A percentile compares a stretch with the other conserved stretches of the same genome.
Evolutionary conservation across 306 rosid species (phyloP).

Genomic region (Lupinus albus): DNA sequence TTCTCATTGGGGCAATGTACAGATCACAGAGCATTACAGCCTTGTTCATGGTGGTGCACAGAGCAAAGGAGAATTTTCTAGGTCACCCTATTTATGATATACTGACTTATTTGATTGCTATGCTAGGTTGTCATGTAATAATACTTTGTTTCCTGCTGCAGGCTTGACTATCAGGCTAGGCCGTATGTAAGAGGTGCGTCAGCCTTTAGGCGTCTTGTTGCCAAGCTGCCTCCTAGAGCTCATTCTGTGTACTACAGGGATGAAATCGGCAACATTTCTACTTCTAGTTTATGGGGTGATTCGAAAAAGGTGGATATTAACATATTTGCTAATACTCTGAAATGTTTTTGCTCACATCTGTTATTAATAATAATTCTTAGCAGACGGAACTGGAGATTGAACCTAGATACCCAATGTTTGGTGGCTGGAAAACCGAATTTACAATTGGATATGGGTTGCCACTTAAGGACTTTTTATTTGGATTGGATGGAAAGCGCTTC

Average conservation of each 20-base stretch:
- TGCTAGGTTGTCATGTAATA: conserved; percentile 34
- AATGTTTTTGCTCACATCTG: conserved; percentile 32
- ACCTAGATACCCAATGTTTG: conserved; percentile 94
- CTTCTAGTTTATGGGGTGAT: conserved; percentile 94
- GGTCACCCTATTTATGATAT: conserved; percentile 52
- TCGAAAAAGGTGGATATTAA: conserved; percentile 63
- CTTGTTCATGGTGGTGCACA: conserved; percentile 87
- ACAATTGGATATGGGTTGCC: conserved; percentile 95
- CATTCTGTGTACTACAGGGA: conserved; percentile 94
- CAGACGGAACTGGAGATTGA: conserved; percentile 88
- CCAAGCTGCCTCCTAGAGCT: conserved; percentile 88
- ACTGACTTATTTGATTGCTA: conserved; percentile 29
- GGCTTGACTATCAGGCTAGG: conserved; percentile 88
- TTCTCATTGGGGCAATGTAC: conserved; percentile 98
- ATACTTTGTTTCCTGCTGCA: conserved; percentile 49
- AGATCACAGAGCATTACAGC: conserved; percentile 87
- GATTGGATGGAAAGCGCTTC: conserved; percentile 70
- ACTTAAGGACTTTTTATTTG: conserved; percentile 82
- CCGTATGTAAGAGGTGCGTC: conserved; percentile 83
- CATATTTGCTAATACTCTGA: neutral
- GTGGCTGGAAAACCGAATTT: conserved; percentile 94
- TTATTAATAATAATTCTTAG: conserved; percentile 25
- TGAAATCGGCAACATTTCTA: conserved; percentile 95
- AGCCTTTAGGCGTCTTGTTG: conserved; percentile 77
- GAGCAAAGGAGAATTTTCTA: conserved; percentile 94